These are phyloP conservation scores for Pseudogymnoascus sp. DNA, from an alignment of 2,329 filamentous ascomycete species.

Conservation along the genomic window DNA sequence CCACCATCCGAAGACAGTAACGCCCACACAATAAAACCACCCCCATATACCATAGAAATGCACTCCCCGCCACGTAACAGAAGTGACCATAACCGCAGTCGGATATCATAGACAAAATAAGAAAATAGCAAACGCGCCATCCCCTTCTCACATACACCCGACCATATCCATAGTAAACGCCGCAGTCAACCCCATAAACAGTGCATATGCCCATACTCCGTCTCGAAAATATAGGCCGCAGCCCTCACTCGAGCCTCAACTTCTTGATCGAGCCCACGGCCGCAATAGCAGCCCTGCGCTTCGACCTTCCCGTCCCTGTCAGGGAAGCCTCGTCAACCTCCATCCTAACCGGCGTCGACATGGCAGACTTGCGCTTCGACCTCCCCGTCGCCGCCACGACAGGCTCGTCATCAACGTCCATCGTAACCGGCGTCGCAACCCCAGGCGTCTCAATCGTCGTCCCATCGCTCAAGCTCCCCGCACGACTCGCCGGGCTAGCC, in stretches of 20 bases:
- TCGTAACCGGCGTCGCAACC: conserved; percentile 20
- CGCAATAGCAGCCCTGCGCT: conserved; percentile 3
- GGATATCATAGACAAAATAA: conserved; percentile 1
- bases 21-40: background rate
- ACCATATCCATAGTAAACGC: background rate
- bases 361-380: background rate
- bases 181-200: background rate
- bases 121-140: background rate
- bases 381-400: background rate
- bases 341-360: background rate
- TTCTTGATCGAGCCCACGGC: background rate
- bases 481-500: conserved; percentile 11
- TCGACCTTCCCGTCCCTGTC: background rate
- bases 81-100: conserved; percentile 1
- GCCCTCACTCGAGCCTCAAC: background rate
- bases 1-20: background rate
- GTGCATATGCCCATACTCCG: background rate
- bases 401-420: conserved; percentile 15
- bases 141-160: background rate
- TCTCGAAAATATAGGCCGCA: background rate
- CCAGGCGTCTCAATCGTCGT: conserved; percentile 26
- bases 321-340: background rate
- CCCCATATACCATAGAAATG: background rate
- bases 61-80: background rate
- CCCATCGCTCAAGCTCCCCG: conserved; percentile 25